Evolutionary conservation across 371 early-diverging fungal species (phyloP), one percentile per base, ranked within the genome.

Genomic region (Zychaea mexicana): DNA sequence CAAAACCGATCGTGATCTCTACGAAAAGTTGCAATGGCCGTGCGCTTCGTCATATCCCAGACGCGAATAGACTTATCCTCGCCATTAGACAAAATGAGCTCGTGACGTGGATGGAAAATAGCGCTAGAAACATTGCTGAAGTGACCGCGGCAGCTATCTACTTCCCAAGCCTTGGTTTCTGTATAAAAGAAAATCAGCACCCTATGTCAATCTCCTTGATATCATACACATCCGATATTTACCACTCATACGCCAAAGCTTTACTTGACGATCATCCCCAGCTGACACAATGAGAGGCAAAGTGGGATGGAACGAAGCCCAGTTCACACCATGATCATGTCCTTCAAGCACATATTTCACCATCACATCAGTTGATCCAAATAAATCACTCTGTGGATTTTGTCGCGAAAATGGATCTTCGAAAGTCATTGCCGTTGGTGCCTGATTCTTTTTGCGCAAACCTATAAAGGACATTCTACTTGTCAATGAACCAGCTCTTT

Each of bases 311-410:
- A 98, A 96, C 12, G 94, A 78, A 6, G 96, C 97, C 94, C 96
- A 96, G 85, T 99, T 99, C 66, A 99, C 97, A 54, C 99, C 99
- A 64, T 98, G 93, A 62, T 97, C 97, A 71, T 99, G 99, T 12
- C 98, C 99, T 72, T 99, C 99, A 21, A 99, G 82, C 17, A 99
- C 98, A 79, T 93, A 99, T 76, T 98, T 98, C 55, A 98, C 96
- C 68, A 95, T 87, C 1, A 96, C 96, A 70, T 99, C 98, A 0
- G 96, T 93, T 52, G 88, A 90, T 24, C 96, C 97, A 84, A 98
- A 96, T 54, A 98, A 84, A 79, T 98, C 98, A 26, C 90, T 85
- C 65, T 93, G 90, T 6, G 81, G 78, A 17, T 84, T 79, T 24
- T 82, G 77, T 24, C 82, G 77, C 31, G 78, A 68, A 52, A 82